Evolutionary conservation across 768 basidiomycete genomes (phyloP).

Genomic region (Leccinum truebloodii): DNA sequence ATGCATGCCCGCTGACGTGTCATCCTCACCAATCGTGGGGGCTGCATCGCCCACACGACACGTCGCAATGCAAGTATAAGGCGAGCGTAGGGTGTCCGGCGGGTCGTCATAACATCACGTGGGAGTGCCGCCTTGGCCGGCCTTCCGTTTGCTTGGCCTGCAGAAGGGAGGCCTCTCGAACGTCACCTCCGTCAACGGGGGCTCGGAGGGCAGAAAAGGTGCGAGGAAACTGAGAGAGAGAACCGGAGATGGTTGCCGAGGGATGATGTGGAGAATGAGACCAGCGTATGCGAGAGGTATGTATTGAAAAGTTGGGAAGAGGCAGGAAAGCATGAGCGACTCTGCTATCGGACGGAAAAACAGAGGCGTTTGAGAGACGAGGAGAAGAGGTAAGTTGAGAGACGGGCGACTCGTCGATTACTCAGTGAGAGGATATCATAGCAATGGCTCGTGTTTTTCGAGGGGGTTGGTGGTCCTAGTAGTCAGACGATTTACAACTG

Average conservation of each 20-base stretch:
- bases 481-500: no score
- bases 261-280: no score
- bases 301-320: no score
- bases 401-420: no score
- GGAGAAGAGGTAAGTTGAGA: no score
- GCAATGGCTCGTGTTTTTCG: no score
- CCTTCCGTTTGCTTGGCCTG: constrained; percentile 46
- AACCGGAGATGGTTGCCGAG: constrained; percentile 28
- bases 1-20: constrained; percentile 59
- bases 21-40: constrained; percentile 52
- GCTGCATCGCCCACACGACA: constrained; percentile 8
- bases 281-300: no score
- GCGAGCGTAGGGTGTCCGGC: constrained; percentile 40
- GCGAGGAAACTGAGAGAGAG: constrained; percentile 43
- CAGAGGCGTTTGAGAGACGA: no score
- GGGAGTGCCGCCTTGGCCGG: constrained; percentile 42
- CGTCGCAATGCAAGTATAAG: constrained; percentile 43
- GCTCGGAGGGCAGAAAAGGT: constrained; percentile 39
- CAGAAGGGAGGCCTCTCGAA: constrained; percentile 35
- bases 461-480: no score
- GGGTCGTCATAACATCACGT: constrained; percentile 43
- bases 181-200: constrained; percentile 37
- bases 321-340: no score
- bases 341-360: no score
- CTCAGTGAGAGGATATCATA: no score